Base-by-base conservation (phyloP, 2,329 filamentous ascomycete species). In the Davidsoniella eucalypti region DNA sequence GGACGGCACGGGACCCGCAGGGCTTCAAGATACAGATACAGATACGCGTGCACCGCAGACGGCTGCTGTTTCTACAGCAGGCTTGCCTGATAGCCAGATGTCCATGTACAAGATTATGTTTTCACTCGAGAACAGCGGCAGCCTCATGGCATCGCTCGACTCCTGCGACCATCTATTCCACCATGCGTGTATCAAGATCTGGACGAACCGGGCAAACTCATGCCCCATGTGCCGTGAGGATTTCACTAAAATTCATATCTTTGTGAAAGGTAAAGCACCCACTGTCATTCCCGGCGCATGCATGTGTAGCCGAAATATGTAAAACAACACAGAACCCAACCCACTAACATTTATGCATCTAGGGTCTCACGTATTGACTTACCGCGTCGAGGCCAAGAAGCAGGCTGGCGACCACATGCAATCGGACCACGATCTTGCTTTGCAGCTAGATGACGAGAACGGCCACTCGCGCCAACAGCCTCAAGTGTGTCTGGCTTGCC, bases 181-280 rank as follows among this genome's bases (percentile, higher is more conserved):
- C 68, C 82, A 98, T 68, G 80, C 83, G 48, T 98, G 92, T 65
- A 74, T 98, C 57, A 83, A 84, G 58, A 86, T 87, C 58, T 98
- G 92, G 92, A 87, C 90, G 43, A 86, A 93, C 66, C 84, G 93
- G 64, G 90, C 92, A 56, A 98, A 96, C 67, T 95, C 88, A 63
- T 98, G 92, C 65, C 92, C 92, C 43, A 94, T 98, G 64, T 98
- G 92, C 67, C 84, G 92, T 57, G 84, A 86, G 59, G 79, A 76
- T 55, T 96, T 98, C 69, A 90, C 96, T 65, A 69, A 82, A 58
- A 88, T 98, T 57, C 80, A 92, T 62, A 80, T 98, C 54, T 47
- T 44, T 12, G 29, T 33, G 29, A 12, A 33, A 33, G 29, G 29
- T 33, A 33, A 33, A 33, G 12, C 29, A 33, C 29, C 5, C 29